Percentiles rank a stretch among this genome's conserved stretches.
These are phyloP conservation scores for Reutealis trisperma DNA, from an alignment of 345 rosid genomes.

Conservation along the genomic window DNA sequence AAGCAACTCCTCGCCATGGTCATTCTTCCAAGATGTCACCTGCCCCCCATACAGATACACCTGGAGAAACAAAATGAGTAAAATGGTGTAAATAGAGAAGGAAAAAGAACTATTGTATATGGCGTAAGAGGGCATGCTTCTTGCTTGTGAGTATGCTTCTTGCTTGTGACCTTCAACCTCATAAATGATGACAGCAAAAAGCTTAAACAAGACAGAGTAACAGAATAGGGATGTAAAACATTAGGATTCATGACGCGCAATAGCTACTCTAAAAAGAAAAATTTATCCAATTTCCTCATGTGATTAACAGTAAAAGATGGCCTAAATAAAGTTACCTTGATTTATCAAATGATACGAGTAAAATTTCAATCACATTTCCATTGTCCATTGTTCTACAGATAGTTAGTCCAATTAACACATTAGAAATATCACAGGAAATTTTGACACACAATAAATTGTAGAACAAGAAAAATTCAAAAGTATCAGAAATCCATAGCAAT, in stretches of 20 bases:
- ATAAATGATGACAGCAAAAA: neutral
- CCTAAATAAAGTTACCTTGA: neutral
- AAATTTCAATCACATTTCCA: neutral
- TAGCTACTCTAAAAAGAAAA: neutral
- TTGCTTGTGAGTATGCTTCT: neutral
- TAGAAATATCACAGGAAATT: neutral
- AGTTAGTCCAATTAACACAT: neutral
- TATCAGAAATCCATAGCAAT: neutral
- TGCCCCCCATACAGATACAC: conserved; percentile 88
- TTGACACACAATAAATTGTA: neutral
- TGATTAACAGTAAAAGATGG: neutral
- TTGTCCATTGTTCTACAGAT: neutral
- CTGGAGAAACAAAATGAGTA: conserved; percentile 35
- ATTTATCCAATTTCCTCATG: neutral
- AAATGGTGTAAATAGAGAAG: neutral
- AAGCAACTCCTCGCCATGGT: conserved; percentile 81
- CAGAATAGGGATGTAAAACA: neutral
- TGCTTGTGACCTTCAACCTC: neutral
- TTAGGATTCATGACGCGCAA: neutral
- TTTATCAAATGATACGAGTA: neutral
- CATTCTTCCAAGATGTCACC: conserved; percentile 96
- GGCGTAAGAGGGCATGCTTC: neutral
- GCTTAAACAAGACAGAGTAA: neutral
- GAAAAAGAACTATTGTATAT: neutral
- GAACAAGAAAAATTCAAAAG: neutral